A percentile compares a stretch with the other conserved stretches of the same genome.
phyloP scores from a whole-genome alignment of 1,284 basidiomycete genomes.

The Sporisorium sorghi region DNA sequence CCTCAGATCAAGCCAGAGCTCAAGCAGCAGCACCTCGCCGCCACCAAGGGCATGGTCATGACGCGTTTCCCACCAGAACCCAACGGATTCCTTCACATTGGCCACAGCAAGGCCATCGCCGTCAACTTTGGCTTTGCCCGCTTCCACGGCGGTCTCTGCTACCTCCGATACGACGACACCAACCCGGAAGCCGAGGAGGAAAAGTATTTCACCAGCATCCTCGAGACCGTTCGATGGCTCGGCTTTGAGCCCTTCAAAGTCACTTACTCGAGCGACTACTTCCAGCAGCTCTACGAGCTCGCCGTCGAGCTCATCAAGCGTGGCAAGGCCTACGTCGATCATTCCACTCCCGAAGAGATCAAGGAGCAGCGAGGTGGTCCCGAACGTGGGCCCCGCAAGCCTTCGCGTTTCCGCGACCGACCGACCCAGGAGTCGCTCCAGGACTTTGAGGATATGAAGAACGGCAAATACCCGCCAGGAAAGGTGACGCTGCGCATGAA shows the following conservation, averaged over 20 bases:
- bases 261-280: conserved; percentile 99
- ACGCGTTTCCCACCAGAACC: conserved; percentile 99
- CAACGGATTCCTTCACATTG: conserved; percentile 95
- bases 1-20: conserved; percentile 84
- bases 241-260: conserved; percentile 99
- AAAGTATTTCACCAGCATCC: conserved; percentile 92
- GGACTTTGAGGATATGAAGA: conserved; percentile 93
- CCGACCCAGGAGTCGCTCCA: conserved; percentile 84
- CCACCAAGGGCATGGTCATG: conserved; percentile 85
- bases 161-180: conserved; percentile 96
- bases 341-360: conserved; percentile 95
- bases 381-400: conserved; percentile 82
- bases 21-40: conserved; percentile 82
- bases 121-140: conserved; percentile 98
- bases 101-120: conserved; percentile 97
- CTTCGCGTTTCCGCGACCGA: conserved; percentile 86
- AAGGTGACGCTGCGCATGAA: conserved; percentile 97
- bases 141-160: conserved; percentile 87
- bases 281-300: conserved; percentile 85
- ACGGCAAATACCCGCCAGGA: conserved; percentile 88
- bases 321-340: conserved; percentile 94
- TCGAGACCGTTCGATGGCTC: conserved; percentile 95
- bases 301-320: conserved; percentile 90
- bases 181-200: conserved; percentile 98
- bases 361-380: conserved; percentile 85